Conservation (phyloP, 352 stramenopile species). For the Ophiocytium majus region DNA sequence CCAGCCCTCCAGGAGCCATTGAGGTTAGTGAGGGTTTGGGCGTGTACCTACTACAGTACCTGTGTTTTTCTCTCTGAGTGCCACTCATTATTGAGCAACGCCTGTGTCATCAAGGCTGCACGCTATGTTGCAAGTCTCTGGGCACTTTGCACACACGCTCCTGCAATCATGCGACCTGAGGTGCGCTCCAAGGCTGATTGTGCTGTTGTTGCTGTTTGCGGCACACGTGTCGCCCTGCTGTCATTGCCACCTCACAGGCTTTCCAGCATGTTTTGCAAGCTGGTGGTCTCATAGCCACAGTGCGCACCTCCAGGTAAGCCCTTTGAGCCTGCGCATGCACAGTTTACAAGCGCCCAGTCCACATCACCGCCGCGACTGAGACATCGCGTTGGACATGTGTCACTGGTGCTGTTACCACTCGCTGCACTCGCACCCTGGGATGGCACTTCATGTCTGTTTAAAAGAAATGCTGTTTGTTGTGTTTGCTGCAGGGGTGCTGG, state of each 20-base stretch:
- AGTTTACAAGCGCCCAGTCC: background rate
- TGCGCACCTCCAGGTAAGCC: constrained; percentile 45
- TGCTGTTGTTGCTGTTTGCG: too few relatives aligned
- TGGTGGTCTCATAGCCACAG: constrained; percentile 47
- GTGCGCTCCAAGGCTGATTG: too few relatives aligned
- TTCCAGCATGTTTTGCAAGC: constrained; percentile 43
- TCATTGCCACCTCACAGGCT: constrained; percentile 4
- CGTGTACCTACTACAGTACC: too few relatives aligned
- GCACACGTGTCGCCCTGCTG: background rate
- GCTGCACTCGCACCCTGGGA: background rate
- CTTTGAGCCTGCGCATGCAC: background rate
- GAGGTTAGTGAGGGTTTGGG: constrained; percentile 60
- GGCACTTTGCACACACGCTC: too few relatives aligned
- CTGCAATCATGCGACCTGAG: too few relatives aligned
- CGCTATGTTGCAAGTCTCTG: too few relatives aligned
- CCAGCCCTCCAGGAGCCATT: constrained; percentile 61
- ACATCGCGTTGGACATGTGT: background rate
- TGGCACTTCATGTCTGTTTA: background rate
- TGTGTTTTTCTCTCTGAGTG: too few relatives aligned
- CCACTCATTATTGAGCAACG: too few relatives aligned
- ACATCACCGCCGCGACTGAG: constrained; percentile 4
- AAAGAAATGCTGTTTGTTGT: background rate
- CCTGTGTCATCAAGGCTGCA: too few relatives aligned
- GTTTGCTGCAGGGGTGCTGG: constrained; percentile 62
- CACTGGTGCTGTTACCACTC: background rate